Evolutionary conservation across 495 filamentous ascomycete species (phyloP), one percentile per base, ranked within the genome.

Genomic region (Xylaria castorea): DNA sequence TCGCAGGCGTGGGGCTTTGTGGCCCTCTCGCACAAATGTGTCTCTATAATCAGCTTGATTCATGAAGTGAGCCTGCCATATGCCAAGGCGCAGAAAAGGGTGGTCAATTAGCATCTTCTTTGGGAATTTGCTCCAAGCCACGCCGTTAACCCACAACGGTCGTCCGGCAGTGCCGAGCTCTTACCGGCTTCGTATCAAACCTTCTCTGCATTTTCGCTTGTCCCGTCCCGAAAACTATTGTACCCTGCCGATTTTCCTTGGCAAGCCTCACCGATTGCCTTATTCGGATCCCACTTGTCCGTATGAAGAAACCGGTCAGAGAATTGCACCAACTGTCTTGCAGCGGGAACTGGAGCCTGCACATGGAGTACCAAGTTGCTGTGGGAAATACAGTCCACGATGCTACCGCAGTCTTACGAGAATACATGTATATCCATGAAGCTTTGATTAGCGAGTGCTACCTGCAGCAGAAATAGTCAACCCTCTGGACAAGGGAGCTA

Each of bases 161-260:
- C 40, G 50, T 55, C 70, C 70, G 53, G 63, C 36, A 50, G 46
- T 66, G 36, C 58, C 70, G 58, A 71, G 46, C 61, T 66, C 30
- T 30, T 62, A 32, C 25, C 70, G 62, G 70, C 34, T 50, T 72
- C 60, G 40, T 34, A 46, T 46, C 36, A n/a, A 66, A 61, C 50
- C 63, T 40, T 72, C 38, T 50, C 62, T 32, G 30, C 30, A 18
- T 51, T 58, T 66, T 61, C 70, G 61, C 61, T 46, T 70, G 70
- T 46, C 32, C 70, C 70, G 70, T 72, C 70, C 70, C 70, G 70
- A 72, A 67, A 66, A 57, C 38, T 53, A 36, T 72, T 62, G 40
- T 42, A 38, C 70, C 63, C 62, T 72, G 70, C 53, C 63, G 40
- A 20, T 27, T 18, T 36, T 32, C 2, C 70, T 72, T 72, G 70